Conservation (phyloP, 495 filamentous ascomycete genomes). For the Emericellopsis terricola region DNA sequence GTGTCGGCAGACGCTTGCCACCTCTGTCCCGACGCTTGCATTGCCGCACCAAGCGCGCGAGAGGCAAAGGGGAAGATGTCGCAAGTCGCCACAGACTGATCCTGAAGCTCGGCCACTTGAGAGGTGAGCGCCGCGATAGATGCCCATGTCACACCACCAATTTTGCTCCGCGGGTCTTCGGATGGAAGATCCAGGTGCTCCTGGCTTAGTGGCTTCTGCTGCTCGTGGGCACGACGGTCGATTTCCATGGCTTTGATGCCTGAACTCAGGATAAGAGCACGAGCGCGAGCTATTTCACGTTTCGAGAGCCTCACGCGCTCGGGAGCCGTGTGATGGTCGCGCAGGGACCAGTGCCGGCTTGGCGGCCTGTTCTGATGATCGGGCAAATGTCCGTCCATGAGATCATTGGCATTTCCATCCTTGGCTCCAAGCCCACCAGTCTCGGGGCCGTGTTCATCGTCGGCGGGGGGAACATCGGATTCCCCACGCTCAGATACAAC, state of each 20-base stretch:
- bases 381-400: no score
- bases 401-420: slow-evolving; percentile 10
- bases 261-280: slow-evolving; percentile 57
- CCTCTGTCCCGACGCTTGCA: slow-evolving; percentile 33
- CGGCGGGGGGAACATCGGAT: slow-evolving; percentile 17
- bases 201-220: neutral
- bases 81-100: slow-evolving; percentile 34
- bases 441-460: slow-evolving; percentile 9
- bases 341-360: slow-evolving; percentile 51
- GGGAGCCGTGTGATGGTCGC: slow-evolving; percentile 31
- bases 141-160: slow-evolving; percentile 9
- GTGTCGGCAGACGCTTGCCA: slow-evolving; percentile 34
- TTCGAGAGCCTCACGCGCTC: slow-evolving; percentile 26
- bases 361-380: neutral
- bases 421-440: slow-evolving; percentile 8
- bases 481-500: slow-evolving; percentile 6
- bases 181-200: slow-evolving; percentile 1
- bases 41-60: slow-evolving; percentile 34
- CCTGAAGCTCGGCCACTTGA: slow-evolving; percentile 8
- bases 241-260: slow-evolving; percentile 78
- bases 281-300: slow-evolving; percentile 55
- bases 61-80: slow-evolving; percentile 56
- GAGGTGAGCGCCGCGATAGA: slow-evolving; percentile 16
- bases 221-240: slow-evolving; percentile 38
- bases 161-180: slow-evolving; percentile 1